phyloP scores from a whole-genome alignment of 2,329 filamentous ascomycete genomes.

The Helicocarpus griseus region DNA sequence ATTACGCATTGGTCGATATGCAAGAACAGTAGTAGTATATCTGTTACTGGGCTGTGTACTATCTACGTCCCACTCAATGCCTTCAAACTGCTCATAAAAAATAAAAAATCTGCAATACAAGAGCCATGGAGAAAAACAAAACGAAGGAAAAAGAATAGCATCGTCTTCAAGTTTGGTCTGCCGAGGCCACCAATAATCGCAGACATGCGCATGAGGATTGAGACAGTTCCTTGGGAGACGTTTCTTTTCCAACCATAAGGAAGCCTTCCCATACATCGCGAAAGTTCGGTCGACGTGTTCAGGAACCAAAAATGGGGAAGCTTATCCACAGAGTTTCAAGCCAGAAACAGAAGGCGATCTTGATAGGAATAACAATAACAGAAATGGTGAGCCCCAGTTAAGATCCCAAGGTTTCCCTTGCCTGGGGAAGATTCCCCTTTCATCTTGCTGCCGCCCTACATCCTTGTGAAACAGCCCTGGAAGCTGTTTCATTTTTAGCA shows the following conservation, averaged over 20 bases:
- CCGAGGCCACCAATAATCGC: background rate
- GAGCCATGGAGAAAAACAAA: background rate
- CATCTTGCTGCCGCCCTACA: background rate
- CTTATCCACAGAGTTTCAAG: background rate
- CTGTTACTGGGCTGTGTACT: too few relatives aligned
- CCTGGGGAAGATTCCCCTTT: background rate
- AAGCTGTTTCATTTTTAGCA: background rate
- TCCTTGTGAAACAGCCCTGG: background rate
- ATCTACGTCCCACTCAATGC: too few relatives aligned
- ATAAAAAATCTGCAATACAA: too few relatives aligned
- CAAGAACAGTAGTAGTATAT: too few relatives aligned
- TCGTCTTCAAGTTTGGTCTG: too few relatives aligned
- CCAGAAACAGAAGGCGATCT: background rate
- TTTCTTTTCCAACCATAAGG: too few relatives aligned
- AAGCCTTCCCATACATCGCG: background rate
- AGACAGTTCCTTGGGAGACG: background rate
- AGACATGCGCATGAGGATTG: background rate
- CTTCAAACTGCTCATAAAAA: too few relatives aligned
- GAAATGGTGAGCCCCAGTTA: background rate
- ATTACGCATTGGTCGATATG: too few relatives aligned
- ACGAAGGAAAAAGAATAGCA: background rate
- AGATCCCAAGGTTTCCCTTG: background rate
- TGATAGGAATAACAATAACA: background rate
- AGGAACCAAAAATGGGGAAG: background rate
- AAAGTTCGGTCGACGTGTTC: background rate